A percentile compares a stretch with the other conserved stretches of the same genome.
Conservation (phyloP, 805 yeast genomes). For the Wickerhamomyces subpelliculosus region DNA sequence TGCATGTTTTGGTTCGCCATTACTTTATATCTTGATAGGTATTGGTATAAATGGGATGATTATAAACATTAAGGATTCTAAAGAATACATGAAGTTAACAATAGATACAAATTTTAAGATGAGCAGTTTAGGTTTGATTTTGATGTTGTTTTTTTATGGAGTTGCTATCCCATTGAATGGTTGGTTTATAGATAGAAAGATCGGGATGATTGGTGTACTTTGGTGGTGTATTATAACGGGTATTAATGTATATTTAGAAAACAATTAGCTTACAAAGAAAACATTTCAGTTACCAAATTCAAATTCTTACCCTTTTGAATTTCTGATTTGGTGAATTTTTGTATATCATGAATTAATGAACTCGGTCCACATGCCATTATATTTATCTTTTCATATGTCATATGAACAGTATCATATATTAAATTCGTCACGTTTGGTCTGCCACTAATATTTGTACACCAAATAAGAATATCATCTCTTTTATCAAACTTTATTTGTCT, state of each 20-base stretch:
- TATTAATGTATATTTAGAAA: slow-evolving; percentile 16
- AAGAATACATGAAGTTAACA: slow-evolving; percentile 6
- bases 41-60: slow-evolving; percentile 69
- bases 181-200: slow-evolving; percentile 17
- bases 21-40: slow-evolving; percentile 71
- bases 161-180: slow-evolving; percentile 16
- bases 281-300: slow-evolving; percentile 17
- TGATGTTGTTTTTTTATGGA: slow-evolving; percentile 15
- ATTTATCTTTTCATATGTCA: slow-evolving; percentile 3
- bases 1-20: slow-evolving; percentile 93
- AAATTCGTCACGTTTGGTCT: slow-evolving; percentile 14
- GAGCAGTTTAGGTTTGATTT: slow-evolving; percentile 16
- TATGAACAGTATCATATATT: slow-evolving; percentile 6
- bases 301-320: slow-evolving; percentile 3
- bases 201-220: slow-evolving; percentile 18
- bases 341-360: slow-evolving; percentile 15
- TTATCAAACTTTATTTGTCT: slow-evolving; percentile 3
- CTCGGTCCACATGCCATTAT: slow-evolving; percentile 22
- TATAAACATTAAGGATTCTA: slow-evolving; percentile 20
- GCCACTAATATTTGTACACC: slow-evolving; percentile 14
- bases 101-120: slow-evolving; percentile 17
- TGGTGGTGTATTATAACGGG: slow-evolving; percentile 22
- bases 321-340: slow-evolving; percentile 10
- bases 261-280: slow-evolving; percentile 10
- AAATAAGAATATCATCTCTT: slow-evolving; percentile 5